A percentile compares a stretch with the other conserved stretches of the same genome.
These are phyloP conservation scores for Stemphylium vesicarium DNA, from an alignment of 2,329 filamentous ascomycete genomes.

Conservation along the genomic window DNA sequence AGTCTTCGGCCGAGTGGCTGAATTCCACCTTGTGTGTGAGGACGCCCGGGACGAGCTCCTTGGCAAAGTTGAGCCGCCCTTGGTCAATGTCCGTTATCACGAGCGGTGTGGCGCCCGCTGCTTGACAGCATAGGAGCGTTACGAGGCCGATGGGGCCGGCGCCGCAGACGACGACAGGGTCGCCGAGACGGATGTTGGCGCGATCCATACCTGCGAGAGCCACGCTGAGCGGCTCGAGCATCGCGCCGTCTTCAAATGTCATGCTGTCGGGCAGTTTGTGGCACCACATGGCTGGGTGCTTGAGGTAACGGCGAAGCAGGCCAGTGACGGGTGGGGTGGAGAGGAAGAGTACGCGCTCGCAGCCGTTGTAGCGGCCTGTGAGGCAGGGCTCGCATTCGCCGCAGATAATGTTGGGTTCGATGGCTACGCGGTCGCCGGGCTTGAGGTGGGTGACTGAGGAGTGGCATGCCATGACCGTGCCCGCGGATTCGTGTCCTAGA, in stretches of 20 bases:
- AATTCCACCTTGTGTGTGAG: conserved; percentile 80
- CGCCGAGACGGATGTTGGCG: conserved; percentile 79
- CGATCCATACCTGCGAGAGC: conserved; percentile 87
- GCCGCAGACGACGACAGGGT: conserved; percentile 87
- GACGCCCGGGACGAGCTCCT: conserved; percentile 78
- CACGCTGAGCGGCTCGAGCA: conserved; percentile 89
- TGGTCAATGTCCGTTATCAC: conserved; percentile 96
- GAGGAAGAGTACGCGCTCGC: conserved; percentile 82
- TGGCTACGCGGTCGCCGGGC: conserved; percentile 86
- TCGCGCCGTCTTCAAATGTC: conserved; percentile 87
- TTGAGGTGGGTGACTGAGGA: conserved; percentile 79
- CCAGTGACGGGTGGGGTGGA: conserved; percentile 90
- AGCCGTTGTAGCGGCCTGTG: conserved; percentile 94
- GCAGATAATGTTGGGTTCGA: conserved; percentile 95
- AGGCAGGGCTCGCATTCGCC: conserved; percentile 88
- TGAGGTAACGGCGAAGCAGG: conserved; percentile 88
- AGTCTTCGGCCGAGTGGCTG: conserved; percentile 69
- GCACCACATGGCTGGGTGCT: conserved; percentile 93
- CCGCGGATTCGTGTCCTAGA: conserved; percentile 91
- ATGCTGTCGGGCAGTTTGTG: conserved; percentile 89
- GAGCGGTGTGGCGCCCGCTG: conserved; percentile 87
- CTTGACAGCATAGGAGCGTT: conserved; percentile 77
- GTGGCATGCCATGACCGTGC: conserved; percentile 79
- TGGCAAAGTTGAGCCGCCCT: conserved; percentile 82
- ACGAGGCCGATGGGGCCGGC: conserved; percentile 94